Base-by-base conservation (phyloP, 1,284 basidiomycete genomes). In the Cutaneotrichosporon mucoides region DNA sequence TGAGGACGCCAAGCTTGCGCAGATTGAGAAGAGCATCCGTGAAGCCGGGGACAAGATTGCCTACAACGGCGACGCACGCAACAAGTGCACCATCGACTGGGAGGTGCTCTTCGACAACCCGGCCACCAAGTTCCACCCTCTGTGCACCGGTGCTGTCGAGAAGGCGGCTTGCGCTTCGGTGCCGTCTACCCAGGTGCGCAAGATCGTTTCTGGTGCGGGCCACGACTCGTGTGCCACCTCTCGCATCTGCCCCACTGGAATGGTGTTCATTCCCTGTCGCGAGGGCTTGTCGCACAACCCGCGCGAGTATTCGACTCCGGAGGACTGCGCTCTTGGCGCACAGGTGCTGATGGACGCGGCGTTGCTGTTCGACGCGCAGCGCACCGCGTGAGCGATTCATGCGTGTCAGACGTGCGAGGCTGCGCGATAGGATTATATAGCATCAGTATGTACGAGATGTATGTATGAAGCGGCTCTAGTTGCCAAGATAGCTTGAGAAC, bases 241-340 rank as follows among this genome's bases (percentile, higher is more conserved):
- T 8, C 56, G 56, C 40, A 55, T 54, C 38, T 66, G 66, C 42
- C 70, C 70, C 13, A 68, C 69, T 6, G 62, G 63, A 12, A 72
- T 72, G 69, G 59, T 72, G 33, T 72, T 72, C 47, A 61, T 72
- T 36, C 63, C 66, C 5, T 71, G 69, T 57, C 56, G 63, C n/a
- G 68, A 66, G 24, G 70, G 70, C 0, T 45, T 71, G 12, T 64
- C 63, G 7, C 70, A 72, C 59, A 66, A 69, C 42, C 64, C 67
- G 2, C 56, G 50, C n/a, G 70, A 72, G 48, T 72, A 61, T 44
- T 59, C 69, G 0, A 59, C 60, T 0, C 58, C 63, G 0, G 65
- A 69, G 53, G 68, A 68, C 47, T 63, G 61, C 34, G 56, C 56
- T 1, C 36, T 57, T 16, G 62, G 65, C 4, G 65, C 65, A 3